Evolutionary conservation across 306 rosid genomes (phyloP), one percentile per base, ranked within the genome.

Genomic region (Crataegus laevigata): DNA sequence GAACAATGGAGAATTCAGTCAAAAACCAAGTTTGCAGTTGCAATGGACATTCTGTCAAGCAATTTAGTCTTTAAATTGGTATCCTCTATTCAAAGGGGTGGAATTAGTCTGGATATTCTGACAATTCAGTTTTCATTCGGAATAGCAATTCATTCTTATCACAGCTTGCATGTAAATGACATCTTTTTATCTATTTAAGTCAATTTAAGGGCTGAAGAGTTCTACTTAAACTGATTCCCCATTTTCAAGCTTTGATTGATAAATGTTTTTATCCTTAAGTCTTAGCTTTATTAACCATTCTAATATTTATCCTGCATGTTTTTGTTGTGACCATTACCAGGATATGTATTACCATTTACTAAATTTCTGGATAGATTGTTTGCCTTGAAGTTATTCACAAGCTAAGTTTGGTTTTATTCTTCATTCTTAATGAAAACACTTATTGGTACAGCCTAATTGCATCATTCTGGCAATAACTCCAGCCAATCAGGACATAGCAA

Each of bases 401-500:
- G 40, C 60, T 51, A 34, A 64, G 25, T 11, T 11, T 75, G 25
- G 18, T 22, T 15, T n/a, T 34, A 18, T 4, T 42, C 50, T 73
- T 9, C 45, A 18, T 50, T 68, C 13, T 73, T 13, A 5, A 59
- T 43, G 40, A 43, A 22, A 5, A 61, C 0, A 38, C 12, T 10
- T 61, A 36, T 79, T 59, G 42, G 13, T 82, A 82, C 92, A 93
- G 98, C 98, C 93, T 51, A 93, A 89, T 79, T 91, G 97, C 84
- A 69, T 93, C 40, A 93, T 93, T 80, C 81, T 93, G 87, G 97
- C 98, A 62, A 89, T 89, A 82, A 91, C 97, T 78, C 93, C 98
- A 4, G 98, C 98, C 40, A 93, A 93, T 88, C 98, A 91, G 80
- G 98, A 91, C 68, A 62, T 93, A 67, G 98, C 98, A 74, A 91